These are phyloP conservation scores for Arxiozyma slooffiae DNA, from an alignment of 1,139 yeast genomes.

Conservation along the genomic window DNA sequence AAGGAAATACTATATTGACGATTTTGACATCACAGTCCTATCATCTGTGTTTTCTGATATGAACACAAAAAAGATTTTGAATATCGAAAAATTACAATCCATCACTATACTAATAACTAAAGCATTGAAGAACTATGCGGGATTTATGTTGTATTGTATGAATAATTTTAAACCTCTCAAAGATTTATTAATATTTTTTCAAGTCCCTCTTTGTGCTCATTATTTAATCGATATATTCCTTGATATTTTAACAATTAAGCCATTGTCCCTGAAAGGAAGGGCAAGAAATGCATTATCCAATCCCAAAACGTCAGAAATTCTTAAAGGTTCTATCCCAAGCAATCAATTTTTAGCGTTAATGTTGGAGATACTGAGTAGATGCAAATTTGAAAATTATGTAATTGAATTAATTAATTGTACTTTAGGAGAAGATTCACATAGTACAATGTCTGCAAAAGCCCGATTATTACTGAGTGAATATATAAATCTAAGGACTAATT, in stretches of 20 bases:
- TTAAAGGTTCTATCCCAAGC: conserved; percentile 30
- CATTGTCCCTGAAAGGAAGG: conserved; percentile 46
- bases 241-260: conserved; percentile 53
- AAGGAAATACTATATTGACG: conserved; percentile 45
- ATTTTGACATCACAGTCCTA: conserved; percentile 54
- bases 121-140: conserved; percentile 66
- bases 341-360: conserved; percentile 60
- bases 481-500: conserved; percentile 42
- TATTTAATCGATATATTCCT: conserved; percentile 61
- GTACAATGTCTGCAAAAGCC: conserved; percentile 42
- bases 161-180: conserved; percentile 48
- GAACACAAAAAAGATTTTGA: conserved; percentile 38
- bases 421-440: conserved; percentile 33
- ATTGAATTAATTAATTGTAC: conserved; percentile 38
- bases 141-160: conserved; percentile 57
- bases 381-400: conserved; percentile 47
- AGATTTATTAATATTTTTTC: conserved; percentile 53
- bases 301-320: conserved; percentile 23
- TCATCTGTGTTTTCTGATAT: conserved; percentile 58
- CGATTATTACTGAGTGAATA: conserved; percentile 56
- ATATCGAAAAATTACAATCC: conserved; percentile 48
- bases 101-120: conserved; percentile 53
- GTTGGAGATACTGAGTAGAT: conserved; percentile 43
- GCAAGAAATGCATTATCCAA: conserved; percentile 12
- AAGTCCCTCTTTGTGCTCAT: conserved; percentile 53